These are phyloP conservation scores for Myxozyma geophila DNA, from an alignment of 805 yeast genomes.

Conservation along the genomic window DNA sequence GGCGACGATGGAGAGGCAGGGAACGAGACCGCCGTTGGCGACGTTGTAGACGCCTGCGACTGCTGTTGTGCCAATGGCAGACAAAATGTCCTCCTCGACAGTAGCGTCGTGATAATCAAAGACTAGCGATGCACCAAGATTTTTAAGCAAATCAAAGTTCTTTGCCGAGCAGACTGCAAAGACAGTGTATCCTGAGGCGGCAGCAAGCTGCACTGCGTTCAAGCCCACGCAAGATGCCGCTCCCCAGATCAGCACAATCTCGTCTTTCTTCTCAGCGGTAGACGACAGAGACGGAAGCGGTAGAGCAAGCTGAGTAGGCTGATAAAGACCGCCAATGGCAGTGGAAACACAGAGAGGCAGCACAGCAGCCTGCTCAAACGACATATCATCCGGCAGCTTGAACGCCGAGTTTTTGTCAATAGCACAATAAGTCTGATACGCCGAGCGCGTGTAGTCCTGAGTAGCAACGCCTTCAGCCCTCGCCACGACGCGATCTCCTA, in stretches of 20 bases:
- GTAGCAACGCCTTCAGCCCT: neutral
- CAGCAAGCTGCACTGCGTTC: slow-evolving; percentile 63
- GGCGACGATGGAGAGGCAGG: neutral
- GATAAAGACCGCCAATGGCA: slow-evolving; percentile 26
- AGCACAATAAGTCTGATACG: neutral
- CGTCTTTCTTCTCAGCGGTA: neutral
- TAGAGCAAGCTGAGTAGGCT: neutral
- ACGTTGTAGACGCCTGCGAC: slow-evolving; percentile 13
- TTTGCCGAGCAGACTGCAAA: slow-evolving; percentile 58
- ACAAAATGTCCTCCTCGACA: slow-evolving; percentile 15
- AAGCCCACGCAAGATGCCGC: slow-evolving; percentile 71
- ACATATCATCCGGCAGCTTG: slow-evolving; percentile 32
- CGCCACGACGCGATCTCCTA: neutral
- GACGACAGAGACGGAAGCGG: slow-evolving; percentile 1
- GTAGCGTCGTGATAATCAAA: slow-evolving; percentile 51
- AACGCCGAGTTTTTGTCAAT: neutral
- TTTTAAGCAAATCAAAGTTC: slow-evolving; percentile 50
- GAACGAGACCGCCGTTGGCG: neutral
- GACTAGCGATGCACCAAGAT: slow-evolving; percentile 57
- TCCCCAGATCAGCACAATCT: slow-evolving; percentile 58
- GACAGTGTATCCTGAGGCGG: slow-evolving; percentile 53
- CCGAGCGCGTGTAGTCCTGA: neutral
- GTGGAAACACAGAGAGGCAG: slow-evolving; percentile 38
- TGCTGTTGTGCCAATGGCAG: neutral
- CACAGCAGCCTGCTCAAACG: slow-evolving; percentile 35